Percentiles rank a stretch among this genome's conserved stretches.
These are phyloP conservation scores for Oryza longistaminata DNA, from an alignment of 176 grass and related monocot genomes.

Conservation along the genomic window DNA sequence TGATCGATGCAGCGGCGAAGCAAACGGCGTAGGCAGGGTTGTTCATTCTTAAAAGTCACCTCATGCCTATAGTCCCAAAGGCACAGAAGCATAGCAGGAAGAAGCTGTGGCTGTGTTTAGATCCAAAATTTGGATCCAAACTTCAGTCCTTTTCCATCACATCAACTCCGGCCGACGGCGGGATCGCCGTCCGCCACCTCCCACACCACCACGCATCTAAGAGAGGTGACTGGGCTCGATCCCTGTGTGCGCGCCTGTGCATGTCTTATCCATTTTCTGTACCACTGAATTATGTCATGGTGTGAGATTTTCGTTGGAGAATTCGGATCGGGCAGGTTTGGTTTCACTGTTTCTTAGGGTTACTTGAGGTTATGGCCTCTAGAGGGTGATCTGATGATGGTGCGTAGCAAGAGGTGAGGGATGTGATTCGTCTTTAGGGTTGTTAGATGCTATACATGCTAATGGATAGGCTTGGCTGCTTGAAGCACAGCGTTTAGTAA, in stretches of 20 bases:
- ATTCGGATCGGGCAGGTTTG: not conserved
- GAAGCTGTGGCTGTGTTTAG: too few species aligned
- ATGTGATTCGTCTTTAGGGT: slow-evolving; percentile 23
- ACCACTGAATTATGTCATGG: not conserved
- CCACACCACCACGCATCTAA: slow-evolving; percentile 51
- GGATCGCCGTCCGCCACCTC: slow-evolving; percentile 66
- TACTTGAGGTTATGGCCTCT: not conserved
- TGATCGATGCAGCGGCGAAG: too few species aligned
- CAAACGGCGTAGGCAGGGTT: too few species aligned
- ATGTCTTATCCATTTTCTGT: rapidly evolving
- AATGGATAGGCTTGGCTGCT: not conserved
- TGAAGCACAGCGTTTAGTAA: not conserved
- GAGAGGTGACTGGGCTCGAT: slow-evolving; percentile 35
- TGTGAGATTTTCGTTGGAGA: not conserved
- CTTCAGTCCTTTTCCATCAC: too few species aligned
- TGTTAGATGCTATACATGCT: not conserved
- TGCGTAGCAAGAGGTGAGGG: not conserved
- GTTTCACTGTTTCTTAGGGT: not conserved
- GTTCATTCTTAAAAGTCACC: too few species aligned
- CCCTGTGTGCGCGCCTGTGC: not conserved
- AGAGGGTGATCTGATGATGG: not conserved
- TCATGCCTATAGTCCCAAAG: too few species aligned
- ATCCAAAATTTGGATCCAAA: too few species aligned
- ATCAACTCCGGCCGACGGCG: slow-evolving; percentile 52
- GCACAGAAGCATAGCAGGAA: too few species aligned